These are phyloP conservation scores for Trichoderma sp. DNA, from an alignment of 2,329 filamentous ascomycete genomes.

Conservation along the genomic window DNA sequence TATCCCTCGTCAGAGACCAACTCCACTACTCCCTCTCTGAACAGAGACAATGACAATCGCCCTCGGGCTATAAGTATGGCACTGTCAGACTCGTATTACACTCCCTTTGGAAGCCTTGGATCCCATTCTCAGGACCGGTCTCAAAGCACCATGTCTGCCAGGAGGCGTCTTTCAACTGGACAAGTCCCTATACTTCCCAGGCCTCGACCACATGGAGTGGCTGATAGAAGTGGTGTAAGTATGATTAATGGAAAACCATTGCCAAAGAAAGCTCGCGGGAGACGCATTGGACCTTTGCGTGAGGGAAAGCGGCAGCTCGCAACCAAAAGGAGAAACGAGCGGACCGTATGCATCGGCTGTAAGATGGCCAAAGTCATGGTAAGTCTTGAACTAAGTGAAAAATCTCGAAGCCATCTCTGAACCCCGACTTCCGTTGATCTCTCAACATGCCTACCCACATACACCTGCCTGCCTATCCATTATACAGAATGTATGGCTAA, in stretches of 20 bases:
- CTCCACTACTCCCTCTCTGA: background rate
- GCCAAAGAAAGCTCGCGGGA: background rate
- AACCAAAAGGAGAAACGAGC: slow-evolving; percentile 13
- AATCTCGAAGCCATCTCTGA: too few species aligned
- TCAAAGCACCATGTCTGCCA: background rate
- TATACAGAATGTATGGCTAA: background rate
- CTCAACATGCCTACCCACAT: background rate
- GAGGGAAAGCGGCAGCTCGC: background rate
- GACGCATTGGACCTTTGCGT: background rate
- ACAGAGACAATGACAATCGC: background rate
- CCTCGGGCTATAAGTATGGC: background rate
- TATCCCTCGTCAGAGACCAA: background rate
- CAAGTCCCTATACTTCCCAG: background rate
- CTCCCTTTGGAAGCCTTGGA: background rate
- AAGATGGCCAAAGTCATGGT: slow-evolving; percentile 15
- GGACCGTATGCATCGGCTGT: slow-evolving; percentile 16
- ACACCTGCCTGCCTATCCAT: background rate
- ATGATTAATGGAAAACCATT: background rate
- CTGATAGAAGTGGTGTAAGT: background rate
- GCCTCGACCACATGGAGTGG: background rate
- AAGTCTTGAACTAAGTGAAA: background rate
- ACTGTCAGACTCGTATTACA: background rate
- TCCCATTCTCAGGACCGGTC: background rate
- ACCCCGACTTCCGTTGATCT: background rate
- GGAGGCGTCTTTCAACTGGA: background rate